A percentile compares a stretch with the other conserved stretches of the same genome.
phyloP scores from a whole-genome alignment of 1,139 yeast species.

The Suhomyces terraborum region DNA sequence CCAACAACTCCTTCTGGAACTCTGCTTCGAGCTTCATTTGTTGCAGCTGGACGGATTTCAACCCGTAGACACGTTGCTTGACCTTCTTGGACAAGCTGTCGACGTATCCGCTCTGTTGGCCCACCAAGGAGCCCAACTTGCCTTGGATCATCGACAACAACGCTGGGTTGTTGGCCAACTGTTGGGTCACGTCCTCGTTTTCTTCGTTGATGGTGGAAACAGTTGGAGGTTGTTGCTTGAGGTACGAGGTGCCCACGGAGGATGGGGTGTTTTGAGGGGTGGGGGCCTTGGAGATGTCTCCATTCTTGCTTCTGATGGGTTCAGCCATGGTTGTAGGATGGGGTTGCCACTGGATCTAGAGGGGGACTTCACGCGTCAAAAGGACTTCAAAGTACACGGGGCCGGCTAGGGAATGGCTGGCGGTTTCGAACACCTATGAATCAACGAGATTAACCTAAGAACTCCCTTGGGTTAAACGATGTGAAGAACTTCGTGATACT shows the following conservation, averaged over 20 bases:
- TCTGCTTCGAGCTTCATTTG: constrained; percentile 86
- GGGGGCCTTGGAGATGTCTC: constrained; percentile 90
- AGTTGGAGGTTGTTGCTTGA: constrained; percentile 69
- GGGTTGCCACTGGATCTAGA: constrained; percentile 6
- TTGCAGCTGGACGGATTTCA: constrained; percentile 80
- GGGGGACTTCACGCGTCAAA: constrained; percentile 6
- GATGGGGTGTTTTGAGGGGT: constrained; percentile 99
- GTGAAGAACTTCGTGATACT: constrained; percentile 1
- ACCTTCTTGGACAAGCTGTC: constrained; percentile 74
- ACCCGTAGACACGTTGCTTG: constrained; percentile 75
- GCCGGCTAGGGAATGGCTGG: neutral
- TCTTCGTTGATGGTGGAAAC: constrained; percentile 82
- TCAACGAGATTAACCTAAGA: neutral
- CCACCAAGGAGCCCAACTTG: constrained; percentile 80
- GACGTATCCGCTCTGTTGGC: constrained; percentile 84
- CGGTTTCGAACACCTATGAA: constrained; percentile 1
- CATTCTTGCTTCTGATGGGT: constrained; percentile 67
- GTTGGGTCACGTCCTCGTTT: constrained; percentile 42
- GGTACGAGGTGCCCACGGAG: constrained; percentile 74
- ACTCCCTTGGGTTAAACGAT: neutral
- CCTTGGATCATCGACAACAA: constrained; percentile 88
- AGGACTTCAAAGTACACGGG: neutral
- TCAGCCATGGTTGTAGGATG: constrained; percentile 53
- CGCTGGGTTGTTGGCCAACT: constrained; percentile 71
- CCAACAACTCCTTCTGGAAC: constrained; percentile 86